These are phyloP conservation scores for Trichoderma sp. DNA, from an alignment of 2,329 filamentous ascomycete genomes.

Conservation along the genomic window DNA sequence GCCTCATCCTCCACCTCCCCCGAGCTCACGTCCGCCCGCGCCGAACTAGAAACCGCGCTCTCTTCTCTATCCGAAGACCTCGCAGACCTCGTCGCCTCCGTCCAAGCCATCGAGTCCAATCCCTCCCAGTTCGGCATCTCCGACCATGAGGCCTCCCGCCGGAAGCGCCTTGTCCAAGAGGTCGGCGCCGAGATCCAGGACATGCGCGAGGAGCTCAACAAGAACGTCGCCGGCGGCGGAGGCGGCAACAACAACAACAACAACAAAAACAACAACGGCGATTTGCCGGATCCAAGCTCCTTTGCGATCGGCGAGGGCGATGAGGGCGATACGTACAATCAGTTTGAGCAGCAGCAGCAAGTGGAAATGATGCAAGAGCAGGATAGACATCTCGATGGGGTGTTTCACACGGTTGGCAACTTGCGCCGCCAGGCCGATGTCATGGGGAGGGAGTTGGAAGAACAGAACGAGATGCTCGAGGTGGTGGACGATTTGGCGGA, in stretches of 20 bases:
- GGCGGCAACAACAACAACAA: slow-evolving; percentile 36
- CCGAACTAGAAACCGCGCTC: slow-evolving; percentile 65
- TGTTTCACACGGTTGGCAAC: slow-evolving; percentile 90
- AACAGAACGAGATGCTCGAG: slow-evolving; percentile 86
- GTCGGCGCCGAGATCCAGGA: slow-evolving; percentile 84
- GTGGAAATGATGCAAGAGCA: slow-evolving; percentile 90
- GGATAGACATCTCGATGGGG: slow-evolving; percentile 86
- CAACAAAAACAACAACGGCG: no score
- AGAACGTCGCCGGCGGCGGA: slow-evolving; percentile 42
- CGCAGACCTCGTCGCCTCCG: slow-evolving; percentile 80
- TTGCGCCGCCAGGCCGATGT: slow-evolving; percentile 85
- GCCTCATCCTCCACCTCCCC: slow-evolving; percentile 68
- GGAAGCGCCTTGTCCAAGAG: slow-evolving; percentile 80
- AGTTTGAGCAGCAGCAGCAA: slow-evolving; percentile 90
- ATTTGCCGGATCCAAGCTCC: slow-evolving; percentile 53
- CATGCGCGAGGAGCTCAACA: slow-evolving; percentile 79
- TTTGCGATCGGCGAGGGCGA: slow-evolving; percentile 52
- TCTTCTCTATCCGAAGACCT: slow-evolving; percentile 76
- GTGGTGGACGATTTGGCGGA: slow-evolving; percentile 82
- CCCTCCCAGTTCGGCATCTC: slow-evolving; percentile 85
- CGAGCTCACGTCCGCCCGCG: slow-evolving; percentile 75
- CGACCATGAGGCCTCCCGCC: slow-evolving; percentile 73
- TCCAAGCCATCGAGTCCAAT: slow-evolving; percentile 81
- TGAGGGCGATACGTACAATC: slow-evolving; percentile 64
- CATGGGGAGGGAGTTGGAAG: slow-evolving; percentile 94